Evolutionary conservation across 768 basidiomycete species (phyloP).

Genomic region (Trametes cinnabarina): DNA sequence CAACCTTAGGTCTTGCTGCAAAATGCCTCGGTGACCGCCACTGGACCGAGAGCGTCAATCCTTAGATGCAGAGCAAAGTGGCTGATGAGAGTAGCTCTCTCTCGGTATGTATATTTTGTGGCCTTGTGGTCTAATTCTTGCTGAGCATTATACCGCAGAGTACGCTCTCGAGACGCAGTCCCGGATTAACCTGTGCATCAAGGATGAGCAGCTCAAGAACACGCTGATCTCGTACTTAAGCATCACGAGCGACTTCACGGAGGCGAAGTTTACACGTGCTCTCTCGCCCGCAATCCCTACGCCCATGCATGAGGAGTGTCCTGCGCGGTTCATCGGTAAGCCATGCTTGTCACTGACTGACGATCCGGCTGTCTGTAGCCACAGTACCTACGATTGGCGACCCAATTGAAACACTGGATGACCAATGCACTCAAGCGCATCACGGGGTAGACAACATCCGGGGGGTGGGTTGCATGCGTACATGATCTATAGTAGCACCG

Average conservation of each 20-base stretch:
- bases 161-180: conserved; percentile 56
- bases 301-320: conserved; percentile 56
- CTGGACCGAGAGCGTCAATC: conserved; percentile 56
- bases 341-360: conserved; percentile 1
- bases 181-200: conserved; percentile 51
- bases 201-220: conserved; percentile 59
- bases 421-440: conserved; percentile 62
- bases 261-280: conserved; percentile 69
- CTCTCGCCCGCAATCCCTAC: conserved; percentile 64
- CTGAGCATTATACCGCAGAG: conserved; percentile 36
- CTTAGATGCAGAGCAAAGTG: conserved; percentile 66
- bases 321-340: conserved; percentile 57
- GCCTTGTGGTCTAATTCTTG: neutral
- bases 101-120: conserved; percentile 43
- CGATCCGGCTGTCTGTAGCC: conserved; percentile 38
- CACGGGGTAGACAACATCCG: conserved; percentile 62
- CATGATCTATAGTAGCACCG: no score
- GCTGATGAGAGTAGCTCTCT: conserved; percentile 50
- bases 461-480: conserved; percentile 44
- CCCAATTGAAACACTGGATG: conserved; percentile 66
- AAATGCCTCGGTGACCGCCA: conserved; percentile 59
- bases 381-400: conserved; percentile 77
- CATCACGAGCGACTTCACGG: conserved; percentile 72
- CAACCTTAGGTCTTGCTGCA: conserved; percentile 73
- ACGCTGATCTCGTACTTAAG: conserved; percentile 67